A percentile compares a stretch with the other conserved stretches of the same genome.
phyloP scores from a whole-genome alignment of 2,329 filamentous ascomycete species.

The Neurospora crassa region DNA sequence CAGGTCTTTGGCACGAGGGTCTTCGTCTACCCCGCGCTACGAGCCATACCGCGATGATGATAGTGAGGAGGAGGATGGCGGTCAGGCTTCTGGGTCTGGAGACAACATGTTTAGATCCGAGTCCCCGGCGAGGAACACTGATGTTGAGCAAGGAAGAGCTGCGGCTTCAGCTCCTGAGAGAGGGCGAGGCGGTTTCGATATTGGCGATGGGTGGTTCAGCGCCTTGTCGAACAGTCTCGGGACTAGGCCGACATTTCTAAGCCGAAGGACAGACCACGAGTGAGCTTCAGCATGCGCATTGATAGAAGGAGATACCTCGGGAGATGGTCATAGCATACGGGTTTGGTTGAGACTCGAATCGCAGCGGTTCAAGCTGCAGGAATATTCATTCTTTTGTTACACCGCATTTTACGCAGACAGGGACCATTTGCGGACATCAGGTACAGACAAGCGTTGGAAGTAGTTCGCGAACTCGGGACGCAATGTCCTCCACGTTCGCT shows the following conservation, averaged over 20 bases:
- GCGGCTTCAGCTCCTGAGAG: slow-evolving; percentile 15
- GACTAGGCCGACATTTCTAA: slow-evolving; percentile 4
- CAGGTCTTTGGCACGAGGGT: slow-evolving; percentile 48
- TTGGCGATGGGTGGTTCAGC: slow-evolving; percentile 8
- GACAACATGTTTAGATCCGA: slow-evolving; percentile 4
- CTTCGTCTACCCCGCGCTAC: slow-evolving; percentile 41
- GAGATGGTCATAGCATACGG: not conserved
- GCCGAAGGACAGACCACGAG: not conserved
- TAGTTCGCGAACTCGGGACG: not conserved
- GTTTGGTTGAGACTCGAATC: not conserved
- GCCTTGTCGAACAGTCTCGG: slow-evolving; percentile 6
- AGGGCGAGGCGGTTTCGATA: not conserved
- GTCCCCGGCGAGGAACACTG: slow-evolving; percentile 24
- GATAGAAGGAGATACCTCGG: not conserved
- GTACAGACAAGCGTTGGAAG: not conserved
- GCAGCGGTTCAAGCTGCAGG: not conserved
- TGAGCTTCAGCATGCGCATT: not conserved
- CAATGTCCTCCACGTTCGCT: not conserved
- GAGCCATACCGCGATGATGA: slow-evolving; percentile 46
- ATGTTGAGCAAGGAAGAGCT: slow-evolving; percentile 34
- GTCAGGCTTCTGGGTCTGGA: slow-evolving; percentile 10
- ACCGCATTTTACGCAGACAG: not conserved
- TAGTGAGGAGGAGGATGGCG: slow-evolving; percentile 34
- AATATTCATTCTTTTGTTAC: not conserved
- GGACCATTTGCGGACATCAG: not conserved